These are phyloP conservation scores for Pascua guehoae DNA, from an alignment of 1,284 basidiomycete genomes.

Conservation along the genomic window DNA sequence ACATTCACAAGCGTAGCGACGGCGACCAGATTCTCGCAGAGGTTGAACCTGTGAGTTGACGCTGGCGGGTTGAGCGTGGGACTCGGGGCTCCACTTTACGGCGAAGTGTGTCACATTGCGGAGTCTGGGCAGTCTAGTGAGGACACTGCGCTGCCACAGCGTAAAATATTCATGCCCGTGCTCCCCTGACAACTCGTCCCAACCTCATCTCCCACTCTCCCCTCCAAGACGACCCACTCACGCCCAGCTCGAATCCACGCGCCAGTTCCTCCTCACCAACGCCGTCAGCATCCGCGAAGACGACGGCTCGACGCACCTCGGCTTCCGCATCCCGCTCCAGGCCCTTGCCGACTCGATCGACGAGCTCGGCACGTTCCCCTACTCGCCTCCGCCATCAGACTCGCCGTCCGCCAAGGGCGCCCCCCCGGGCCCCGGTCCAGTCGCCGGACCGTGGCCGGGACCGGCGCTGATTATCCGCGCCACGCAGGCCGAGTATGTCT, in stretches of 20 bases:
- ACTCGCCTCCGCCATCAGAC: conserved; percentile 33
- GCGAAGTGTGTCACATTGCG: no score
- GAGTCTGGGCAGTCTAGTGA: no score
- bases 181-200: no score
- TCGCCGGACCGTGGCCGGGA: conserved; percentile 42
- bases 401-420: conserved; percentile 3
- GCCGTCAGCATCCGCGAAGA: conserved; percentile 36
- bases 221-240: conserved; percentile 17
- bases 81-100: no score
- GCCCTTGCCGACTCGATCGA: conserved; percentile 50
- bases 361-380: conserved; percentile 56
- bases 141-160: no score
- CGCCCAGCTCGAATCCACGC: conserved; percentile 48
- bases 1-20: conserved; percentile 50
- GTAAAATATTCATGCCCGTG: no score
- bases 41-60: conserved; percentile 49
- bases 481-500: conserved; percentile 53
- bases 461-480: conserved; percentile 56
- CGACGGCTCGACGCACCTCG: conserved; percentile 33
- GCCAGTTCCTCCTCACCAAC: conserved; percentile 58
- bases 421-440: conserved; percentile 20
- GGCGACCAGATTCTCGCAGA: conserved; percentile 53
- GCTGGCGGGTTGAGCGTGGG: background rate
- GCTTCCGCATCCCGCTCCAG: conserved; percentile 55
- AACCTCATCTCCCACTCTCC: no score